Percentiles rank a stretch among this genome's conserved stretches.
These are phyloP conservation scores for Nannizziopsis barbatae DNA, from an alignment of 2,329 filamentous ascomycete genomes.

Conservation along the genomic window DNA sequence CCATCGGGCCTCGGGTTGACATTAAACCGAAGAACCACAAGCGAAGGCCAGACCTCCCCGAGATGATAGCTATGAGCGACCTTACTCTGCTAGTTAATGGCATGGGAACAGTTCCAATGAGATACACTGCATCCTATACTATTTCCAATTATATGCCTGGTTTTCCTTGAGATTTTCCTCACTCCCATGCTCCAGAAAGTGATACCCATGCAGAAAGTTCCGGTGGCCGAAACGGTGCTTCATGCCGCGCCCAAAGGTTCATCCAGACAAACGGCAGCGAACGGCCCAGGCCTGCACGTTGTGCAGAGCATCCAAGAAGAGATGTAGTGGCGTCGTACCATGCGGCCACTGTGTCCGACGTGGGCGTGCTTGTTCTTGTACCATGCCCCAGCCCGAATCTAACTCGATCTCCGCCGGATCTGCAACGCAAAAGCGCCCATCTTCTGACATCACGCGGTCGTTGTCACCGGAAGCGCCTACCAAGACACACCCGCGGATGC, in stretches of 20 bases:
- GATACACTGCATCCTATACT: too few species aligned
- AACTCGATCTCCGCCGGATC: neutral
- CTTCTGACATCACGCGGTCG: constrained; percentile 11
- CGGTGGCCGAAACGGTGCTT: neutral
- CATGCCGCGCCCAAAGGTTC: constrained; percentile 46
- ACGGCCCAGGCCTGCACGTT: constrained; percentile 40
- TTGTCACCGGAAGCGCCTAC: constrained; percentile 24
- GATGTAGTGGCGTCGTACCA: constrained; percentile 41
- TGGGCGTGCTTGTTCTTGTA: constrained; percentile 33
- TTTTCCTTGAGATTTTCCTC: too few species aligned
- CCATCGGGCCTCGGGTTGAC: too few species aligned
- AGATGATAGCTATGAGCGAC: too few species aligned
- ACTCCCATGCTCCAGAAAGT: too few species aligned
- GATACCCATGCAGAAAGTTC: too few species aligned
- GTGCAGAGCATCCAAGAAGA: constrained; percentile 42
- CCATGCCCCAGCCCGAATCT: constrained; percentile 18
- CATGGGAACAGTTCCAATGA: too few species aligned
- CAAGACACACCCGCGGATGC: constrained; percentile 22
- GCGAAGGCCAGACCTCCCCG: too few species aligned
- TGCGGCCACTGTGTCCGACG: constrained; percentile 40
- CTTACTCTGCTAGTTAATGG: too few species aligned
- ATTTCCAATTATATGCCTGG: too few species aligned
- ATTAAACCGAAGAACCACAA: too few species aligned
- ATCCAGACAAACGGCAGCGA: constrained; percentile 39
- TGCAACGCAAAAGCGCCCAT: neutral